Evolutionary conservation across 2,329 filamentous ascomycete genomes (phyloP), one percentile per base, ranked within the genome.

Genomic region (Penicillium sp.): DNA sequence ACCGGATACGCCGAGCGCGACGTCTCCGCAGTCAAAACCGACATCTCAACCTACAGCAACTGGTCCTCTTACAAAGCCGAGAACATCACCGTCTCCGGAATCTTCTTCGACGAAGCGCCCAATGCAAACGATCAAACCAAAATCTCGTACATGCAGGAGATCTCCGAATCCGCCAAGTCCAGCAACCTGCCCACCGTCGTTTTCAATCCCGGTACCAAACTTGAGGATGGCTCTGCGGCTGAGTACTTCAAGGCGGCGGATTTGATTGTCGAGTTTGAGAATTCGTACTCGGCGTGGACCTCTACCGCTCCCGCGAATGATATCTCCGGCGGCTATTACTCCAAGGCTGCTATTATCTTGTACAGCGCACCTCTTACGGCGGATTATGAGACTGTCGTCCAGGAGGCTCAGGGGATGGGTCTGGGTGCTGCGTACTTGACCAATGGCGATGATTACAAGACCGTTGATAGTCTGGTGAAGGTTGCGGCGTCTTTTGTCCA

Each of bases 31-130:
- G 69, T 77, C 14, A 53, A 68, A 22, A 51, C 59, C 3, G 69
- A 76, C 14, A 63, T 77, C 28, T 62, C 57, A 20, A 63, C 51
- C 8, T 77, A 75, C 54, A 65, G 70, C 1, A 55, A 56, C n/a
- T 77, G 74, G 72, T 27, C 57, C 4, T 55, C 61, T 0, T 57
- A 60, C 11, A 44, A 30, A 9, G 52, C 54, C 10, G 41, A 62
- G 2, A 57, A 62, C 33, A 67, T 73, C 20, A 53, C 58, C 7
- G 61, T 75, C 24, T 57, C 63, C 4, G 73, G 73, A 5, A 73
- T 75, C 35, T 75, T 74, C 61, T 71, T 74, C 51, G 73, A 75
- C 48, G 71, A 74, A 48, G 62, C 64, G 5, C 58, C 68, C 1
- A 53, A 52, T 18, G 50, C 55, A 11, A 64, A 64, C 45, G 54